Evolutionary conservation across 2,329 filamentous ascomycete species (phyloP), one percentile per base, ranked within the genome.

Genomic region (Aspergillus sp.): DNA sequence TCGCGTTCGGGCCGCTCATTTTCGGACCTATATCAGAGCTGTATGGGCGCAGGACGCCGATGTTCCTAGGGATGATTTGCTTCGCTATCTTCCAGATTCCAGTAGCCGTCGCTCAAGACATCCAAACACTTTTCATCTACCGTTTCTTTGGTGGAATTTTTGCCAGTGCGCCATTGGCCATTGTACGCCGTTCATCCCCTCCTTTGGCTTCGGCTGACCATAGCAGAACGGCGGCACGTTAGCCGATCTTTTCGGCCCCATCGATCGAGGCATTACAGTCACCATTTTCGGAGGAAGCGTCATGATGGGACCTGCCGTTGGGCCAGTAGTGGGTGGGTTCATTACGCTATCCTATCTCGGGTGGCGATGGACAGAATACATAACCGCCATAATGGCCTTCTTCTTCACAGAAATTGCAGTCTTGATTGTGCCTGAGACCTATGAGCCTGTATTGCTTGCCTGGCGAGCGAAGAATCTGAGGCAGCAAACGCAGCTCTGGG

Each of bases 331-430:
- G 3, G 68, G 69, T 8, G 66, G 63, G 1, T 74, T 72, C 37
- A 62, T 72, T 15, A 66, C 64, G 1, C 53, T 68, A 28, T 66
- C 58, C 12, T 39, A 64, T 37, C 62, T 75, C 0, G 69, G 71
- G 16, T 76, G 73, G 72, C 58, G 72, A 24, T 77, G 72, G 72
- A 75, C 69, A 0, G 63, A 64, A 5, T 79, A 71, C 61, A 60
- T 75, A 26, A 74, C 69, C 0, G 45, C 69, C 15, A 73, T 76
- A 32, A 57, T 70, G 39, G 55, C 57, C 1, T 47, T 47, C 2
- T 48, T 61, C 24, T 63, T 71, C 37, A 61, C 59, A 2, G 29
- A 59, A 2, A 30, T 71, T 11, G 64, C 58, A 0, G 40, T 69
- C n/a, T 30, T 69, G 26, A 40, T 67, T 19, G 52, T 74, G 1